Conservation (phyloP, 441 rosid genomes). For the Gossypium davidsonii region DNA sequence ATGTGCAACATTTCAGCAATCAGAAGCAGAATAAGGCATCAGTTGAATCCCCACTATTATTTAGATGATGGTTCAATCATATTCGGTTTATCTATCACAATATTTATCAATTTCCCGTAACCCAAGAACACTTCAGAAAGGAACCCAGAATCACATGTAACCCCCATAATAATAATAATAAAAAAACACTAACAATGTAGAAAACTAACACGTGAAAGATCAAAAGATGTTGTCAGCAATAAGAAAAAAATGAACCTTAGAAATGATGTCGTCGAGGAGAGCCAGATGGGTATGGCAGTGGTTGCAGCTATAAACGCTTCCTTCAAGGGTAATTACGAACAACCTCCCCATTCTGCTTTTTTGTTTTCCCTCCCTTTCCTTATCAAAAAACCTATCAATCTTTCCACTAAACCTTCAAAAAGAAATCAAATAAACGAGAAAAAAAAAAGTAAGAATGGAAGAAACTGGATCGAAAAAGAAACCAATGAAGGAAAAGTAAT, state of each 20-base stretch:
- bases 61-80: neutral
- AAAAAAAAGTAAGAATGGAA: neutral
- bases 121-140: neutral
- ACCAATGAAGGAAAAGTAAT: constrained; percentile 4
- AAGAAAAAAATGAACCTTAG: constrained; percentile 40
- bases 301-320: constrained; percentile 59
- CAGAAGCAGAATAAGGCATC: neutral
- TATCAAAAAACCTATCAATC: neutral
- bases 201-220: neutral
- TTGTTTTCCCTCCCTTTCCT: too few species aligned
- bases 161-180: neutral
- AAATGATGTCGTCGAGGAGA: constrained; percentile 41
- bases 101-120: neutral
- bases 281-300: constrained; percentile 64
- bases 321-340: constrained; percentile 51
- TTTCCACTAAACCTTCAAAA: neutral
- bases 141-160: neutral
- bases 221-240: neutral
- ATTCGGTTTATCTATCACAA: neutral
- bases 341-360: constrained; percentile 55
- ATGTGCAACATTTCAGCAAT: neutral
- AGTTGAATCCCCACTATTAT: neutral
- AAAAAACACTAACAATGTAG: neutral
- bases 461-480: neutral
- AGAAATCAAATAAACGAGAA: neutral